These are phyloP conservation scores for Kregervanrija pseudodelftensis DNA, from an alignment of 805 yeast species.

Conservation along the genomic window DNA sequence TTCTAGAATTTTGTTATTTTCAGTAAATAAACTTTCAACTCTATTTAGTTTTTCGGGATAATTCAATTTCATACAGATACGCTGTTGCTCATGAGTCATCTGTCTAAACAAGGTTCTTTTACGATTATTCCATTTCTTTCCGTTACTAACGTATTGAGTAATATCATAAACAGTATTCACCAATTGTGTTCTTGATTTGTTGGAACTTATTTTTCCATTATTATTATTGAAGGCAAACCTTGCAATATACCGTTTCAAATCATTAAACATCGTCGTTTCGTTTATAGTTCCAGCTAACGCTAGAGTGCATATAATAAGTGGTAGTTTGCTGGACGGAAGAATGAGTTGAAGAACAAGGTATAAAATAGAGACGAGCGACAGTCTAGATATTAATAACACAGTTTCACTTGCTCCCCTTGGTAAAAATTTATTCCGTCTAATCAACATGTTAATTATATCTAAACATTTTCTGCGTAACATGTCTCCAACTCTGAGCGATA, in stretches of 20 bases:
- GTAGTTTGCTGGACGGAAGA: constrained; percentile 13
- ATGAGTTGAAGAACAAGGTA: constrained; percentile 15
- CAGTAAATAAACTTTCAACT: constrained; percentile 39
- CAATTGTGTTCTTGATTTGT: constrained; percentile 20
- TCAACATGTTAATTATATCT: too few species aligned
- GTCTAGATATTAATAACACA: constrained; percentile 22
- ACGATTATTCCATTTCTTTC: constrained; percentile 38
- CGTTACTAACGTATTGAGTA: constrained; percentile 33
- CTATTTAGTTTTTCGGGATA: constrained; percentile 44
- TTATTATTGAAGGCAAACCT: constrained; percentile 3
- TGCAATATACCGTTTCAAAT: constrained; percentile 4
- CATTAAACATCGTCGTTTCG: constrained; percentile 19
- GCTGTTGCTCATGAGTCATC: constrained; percentile 52
- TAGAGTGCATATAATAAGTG: constrained; percentile 18
- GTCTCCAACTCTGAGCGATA: too few species aligned
- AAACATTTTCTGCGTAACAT: too few species aligned
- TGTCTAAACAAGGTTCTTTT: constrained; percentile 36
- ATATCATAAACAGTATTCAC: constrained; percentile 39
- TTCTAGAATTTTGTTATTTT: constrained; percentile 42
- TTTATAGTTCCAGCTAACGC: constrained; percentile 25
- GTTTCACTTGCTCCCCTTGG: constrained; percentile 7
- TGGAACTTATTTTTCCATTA: constrained; percentile 1
- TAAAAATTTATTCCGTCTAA: too few species aligned
- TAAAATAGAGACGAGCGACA: constrained; percentile 21
- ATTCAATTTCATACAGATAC: constrained; percentile 43